Evolutionary conservation across 2,329 filamentous ascomycete genomes (phyloP).

Genomic region (Venturia carpophila): DNA sequence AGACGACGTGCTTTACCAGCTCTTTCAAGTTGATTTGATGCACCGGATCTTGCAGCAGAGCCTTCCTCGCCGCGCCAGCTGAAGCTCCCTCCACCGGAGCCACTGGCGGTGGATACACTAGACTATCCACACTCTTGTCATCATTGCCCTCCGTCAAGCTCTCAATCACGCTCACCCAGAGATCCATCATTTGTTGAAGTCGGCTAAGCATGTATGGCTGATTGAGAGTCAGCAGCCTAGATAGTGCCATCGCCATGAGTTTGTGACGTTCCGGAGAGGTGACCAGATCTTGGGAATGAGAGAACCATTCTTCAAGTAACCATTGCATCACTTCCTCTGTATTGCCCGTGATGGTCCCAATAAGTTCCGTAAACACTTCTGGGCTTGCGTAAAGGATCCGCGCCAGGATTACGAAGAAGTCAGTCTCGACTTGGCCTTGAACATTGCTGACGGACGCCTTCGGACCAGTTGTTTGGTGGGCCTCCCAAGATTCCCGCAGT

Average conservation of each 20-base stretch:
- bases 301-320: slow-evolving; percentile 56
- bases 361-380: slow-evolving; percentile 48
- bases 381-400: slow-evolving; percentile 70
- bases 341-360: slow-evolving; percentile 32
- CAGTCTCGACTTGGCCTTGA: slow-evolving; percentile 67
- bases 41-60: slow-evolving; percentile 50
- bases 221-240: slow-evolving; percentile 59
- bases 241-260: slow-evolving; percentile 64
- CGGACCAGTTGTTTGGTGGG: slow-evolving; percentile 75
- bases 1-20: slow-evolving; percentile 52
- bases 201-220: slow-evolving; percentile 50
- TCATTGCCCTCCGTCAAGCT: slow-evolving; percentile 57
- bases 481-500: slow-evolving; percentile 47
- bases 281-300: slow-evolving; percentile 50
- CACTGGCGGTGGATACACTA: slow-evolving; percentile 31
- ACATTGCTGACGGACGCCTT: slow-evolving; percentile 62
- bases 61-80: slow-evolving; percentile 25
- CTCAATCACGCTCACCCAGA: slow-evolving; percentile 65
- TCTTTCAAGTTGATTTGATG: slow-evolving; percentile 57
- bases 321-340: slow-evolving; percentile 35
- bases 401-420: slow-evolving; percentile 77
- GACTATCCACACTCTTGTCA: slow-evolving; percentile 34
- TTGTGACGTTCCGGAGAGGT: slow-evolving; percentile 60
- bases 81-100: background rate
- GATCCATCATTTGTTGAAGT: slow-evolving; percentile 64